phyloP scores from a whole-genome alignment of 352 stramenopile species.

The Phytophthora litchii region DNA sequence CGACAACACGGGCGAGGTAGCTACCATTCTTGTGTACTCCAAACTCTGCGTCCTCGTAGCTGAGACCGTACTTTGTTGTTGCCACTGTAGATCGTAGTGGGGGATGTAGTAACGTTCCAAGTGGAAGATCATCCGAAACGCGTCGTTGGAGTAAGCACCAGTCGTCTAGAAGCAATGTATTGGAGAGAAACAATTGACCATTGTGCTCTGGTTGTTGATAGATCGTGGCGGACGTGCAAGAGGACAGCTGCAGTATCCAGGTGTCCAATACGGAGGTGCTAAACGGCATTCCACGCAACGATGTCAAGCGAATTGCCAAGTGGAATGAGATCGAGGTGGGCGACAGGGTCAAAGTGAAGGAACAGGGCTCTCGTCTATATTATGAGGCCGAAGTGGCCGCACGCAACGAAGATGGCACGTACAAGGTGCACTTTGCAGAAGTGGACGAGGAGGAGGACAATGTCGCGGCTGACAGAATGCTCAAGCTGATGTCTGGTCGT shows the following conservation, averaged over 20 bases:
- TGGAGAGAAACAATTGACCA: too few species aligned
- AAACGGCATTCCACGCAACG: constrained; percentile 37
- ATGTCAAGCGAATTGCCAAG: constrained; percentile 61
- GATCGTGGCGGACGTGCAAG: constrained; percentile 57
- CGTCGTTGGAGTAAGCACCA: constrained; percentile 54
- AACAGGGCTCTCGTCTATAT: constrained; percentile 60
- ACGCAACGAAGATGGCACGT: constrained; percentile 58
- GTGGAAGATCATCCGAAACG: constrained; percentile 53
- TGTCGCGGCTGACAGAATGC: constrained; percentile 43
- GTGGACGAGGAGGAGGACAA: constrained; percentile 61
- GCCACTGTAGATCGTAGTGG: constrained; percentile 62
- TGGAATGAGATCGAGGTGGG: constrained; percentile 73
- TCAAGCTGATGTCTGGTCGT: constrained; percentile 73
- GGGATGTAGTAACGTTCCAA: constrained; percentile 63
- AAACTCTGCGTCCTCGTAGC: too few species aligned
- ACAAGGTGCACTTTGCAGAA: constrained; percentile 68
- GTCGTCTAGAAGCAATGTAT: too few species aligned
- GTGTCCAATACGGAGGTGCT: constrained; percentile 60
- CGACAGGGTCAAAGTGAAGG: constrained; percentile 70
- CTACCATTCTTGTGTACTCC: background rate
- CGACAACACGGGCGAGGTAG: constrained; percentile 38
- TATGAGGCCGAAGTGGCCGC: constrained; percentile 63
- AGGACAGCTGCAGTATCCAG: constrained; percentile 55
- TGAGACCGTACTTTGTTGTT: too few species aligned
- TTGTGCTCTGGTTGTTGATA: constrained; percentile 12